phyloP scores from a whole-genome alignment of 2,329 filamentous ascomycete genomes.

The Colletotrichum nymphaeae region DNA sequence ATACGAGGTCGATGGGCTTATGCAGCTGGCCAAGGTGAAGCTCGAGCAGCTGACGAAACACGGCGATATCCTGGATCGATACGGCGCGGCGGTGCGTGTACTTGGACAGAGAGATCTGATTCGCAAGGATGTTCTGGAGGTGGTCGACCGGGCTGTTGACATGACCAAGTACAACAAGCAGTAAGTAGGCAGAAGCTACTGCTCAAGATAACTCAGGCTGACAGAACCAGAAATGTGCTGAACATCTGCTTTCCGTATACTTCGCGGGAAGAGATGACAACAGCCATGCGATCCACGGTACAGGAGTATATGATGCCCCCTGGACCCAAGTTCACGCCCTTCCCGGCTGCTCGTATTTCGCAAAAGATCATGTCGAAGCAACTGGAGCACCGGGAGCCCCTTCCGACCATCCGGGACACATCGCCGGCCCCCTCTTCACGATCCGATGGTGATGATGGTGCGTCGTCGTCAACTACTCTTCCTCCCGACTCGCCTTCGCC shows the following conservation, averaged over 20 bases:
- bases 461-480: conserved; percentile 70
- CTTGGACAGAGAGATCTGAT: conserved; percentile 87
- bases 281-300: conserved; percentile 88
- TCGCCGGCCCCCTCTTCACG: conserved; percentile 59
- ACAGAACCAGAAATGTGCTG: conserved; percentile 63
- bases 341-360: conserved; percentile 88
- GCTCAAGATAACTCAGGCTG: conserved; percentile 28
- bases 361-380: conserved; percentile 83
- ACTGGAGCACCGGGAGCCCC: conserved; percentile 57
- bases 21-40: conserved; percentile 98
- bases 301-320: conserved; percentile 84
- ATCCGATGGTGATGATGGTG: conserved; percentile 59
- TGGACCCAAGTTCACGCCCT: conserved; percentile 74
- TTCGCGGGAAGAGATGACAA: conserved; percentile 93
- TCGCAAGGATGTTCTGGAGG: conserved; percentile 86
- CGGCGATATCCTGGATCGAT: conserved; percentile 91
- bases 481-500: conserved; percentile 64
- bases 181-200: conserved; percentile 53
- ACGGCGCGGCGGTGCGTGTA: conserved; percentile 88
- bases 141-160: conserved; percentile 86
- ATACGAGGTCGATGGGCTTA: conserved; percentile 95
- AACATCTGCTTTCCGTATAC: conserved; percentile 99
- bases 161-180: conserved; percentile 89
- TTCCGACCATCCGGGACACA: conserved; percentile 62
- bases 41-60: conserved; percentile 92